Evolutionary conservation across 2,329 filamentous ascomycete genomes (phyloP).

Genomic region (Xylogone sp.): DNA sequence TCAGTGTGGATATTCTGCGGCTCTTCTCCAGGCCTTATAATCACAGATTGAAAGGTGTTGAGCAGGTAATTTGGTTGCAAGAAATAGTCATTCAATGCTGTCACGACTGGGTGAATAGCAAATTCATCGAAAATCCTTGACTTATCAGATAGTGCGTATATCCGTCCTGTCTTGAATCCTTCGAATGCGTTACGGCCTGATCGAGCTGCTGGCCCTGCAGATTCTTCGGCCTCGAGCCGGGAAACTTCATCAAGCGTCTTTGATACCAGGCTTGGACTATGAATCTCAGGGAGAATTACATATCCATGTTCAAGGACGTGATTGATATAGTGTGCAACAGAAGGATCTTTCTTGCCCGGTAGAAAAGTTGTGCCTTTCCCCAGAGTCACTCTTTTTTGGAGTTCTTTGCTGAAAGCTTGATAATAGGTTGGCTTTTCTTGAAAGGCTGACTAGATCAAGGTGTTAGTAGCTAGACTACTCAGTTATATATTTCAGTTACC

Average conservation of each 20-base stretch:
- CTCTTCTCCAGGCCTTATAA: constrained; percentile 32
- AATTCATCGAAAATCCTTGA: constrained; percentile 35
- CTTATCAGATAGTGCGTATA: constrained; percentile 37
- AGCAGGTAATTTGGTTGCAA: constrained; percentile 33
- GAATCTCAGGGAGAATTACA: constrained; percentile 32
- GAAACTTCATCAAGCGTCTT: constrained; percentile 30
- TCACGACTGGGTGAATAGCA: constrained; percentile 31
- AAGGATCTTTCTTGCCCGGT: constrained; percentile 21
- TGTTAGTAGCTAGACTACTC: no score
- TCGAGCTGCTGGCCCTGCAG: constrained; percentile 26
- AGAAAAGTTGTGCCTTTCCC: constrained; percentile 25
- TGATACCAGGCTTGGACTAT: constrained; percentile 27
- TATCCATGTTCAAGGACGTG: constrained; percentile 32
- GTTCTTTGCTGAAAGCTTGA: no score
- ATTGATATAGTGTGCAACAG: constrained; percentile 24
- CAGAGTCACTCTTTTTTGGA: constrained; percentile 2
- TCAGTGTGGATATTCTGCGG: constrained; percentile 33
- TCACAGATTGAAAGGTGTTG: constrained; percentile 34
- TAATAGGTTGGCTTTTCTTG: no score
- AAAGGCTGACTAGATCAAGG: no score
- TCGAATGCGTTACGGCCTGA: constrained; percentile 34
- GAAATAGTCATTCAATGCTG: constrained; percentile 37
- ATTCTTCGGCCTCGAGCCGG: constrained; percentile 21
- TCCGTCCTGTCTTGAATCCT: constrained; percentile 32
- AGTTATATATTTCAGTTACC: no score